Evolutionary conservation across 441 rosid species (phyloP).

Genomic region (Populus hybrid): DNA sequence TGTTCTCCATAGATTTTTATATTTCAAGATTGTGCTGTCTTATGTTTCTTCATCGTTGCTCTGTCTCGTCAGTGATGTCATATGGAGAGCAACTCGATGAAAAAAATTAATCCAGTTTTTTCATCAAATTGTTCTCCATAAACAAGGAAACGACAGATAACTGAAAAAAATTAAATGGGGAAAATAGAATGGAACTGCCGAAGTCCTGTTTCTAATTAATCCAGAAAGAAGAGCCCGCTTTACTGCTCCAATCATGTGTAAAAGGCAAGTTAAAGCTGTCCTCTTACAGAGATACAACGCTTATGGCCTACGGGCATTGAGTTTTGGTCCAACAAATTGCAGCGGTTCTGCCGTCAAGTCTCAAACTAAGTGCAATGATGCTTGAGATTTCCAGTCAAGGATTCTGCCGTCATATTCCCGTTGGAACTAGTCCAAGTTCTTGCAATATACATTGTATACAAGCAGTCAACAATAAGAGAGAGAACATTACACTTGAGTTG

Average conservation of each 20-base stretch:
- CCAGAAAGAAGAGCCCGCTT: background rate
- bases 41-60: background rate
- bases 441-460: background rate
- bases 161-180: too few relatives aligned
- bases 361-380: background rate
- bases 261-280: background rate
- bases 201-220: background rate
- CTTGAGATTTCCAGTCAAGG: background rate
- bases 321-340: background rate
- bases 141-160: too few relatives aligned
- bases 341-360: background rate
- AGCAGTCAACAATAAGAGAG: background rate
- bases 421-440: background rate
- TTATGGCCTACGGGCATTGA: background rate
- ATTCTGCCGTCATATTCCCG: background rate
- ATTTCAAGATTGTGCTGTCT: background rate
- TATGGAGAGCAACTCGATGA: too few relatives aligned
- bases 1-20: background rate
- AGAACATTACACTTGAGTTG: background rate
- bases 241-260: background rate
- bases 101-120: too few relatives aligned
- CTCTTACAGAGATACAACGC: background rate
- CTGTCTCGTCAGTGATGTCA: background rate
- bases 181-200: background rate
- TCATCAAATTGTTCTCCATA: too few relatives aligned